phyloP scores from a whole-genome alignment of 768 basidiomycete genomes.

The Mycena capillaripes region DNA sequence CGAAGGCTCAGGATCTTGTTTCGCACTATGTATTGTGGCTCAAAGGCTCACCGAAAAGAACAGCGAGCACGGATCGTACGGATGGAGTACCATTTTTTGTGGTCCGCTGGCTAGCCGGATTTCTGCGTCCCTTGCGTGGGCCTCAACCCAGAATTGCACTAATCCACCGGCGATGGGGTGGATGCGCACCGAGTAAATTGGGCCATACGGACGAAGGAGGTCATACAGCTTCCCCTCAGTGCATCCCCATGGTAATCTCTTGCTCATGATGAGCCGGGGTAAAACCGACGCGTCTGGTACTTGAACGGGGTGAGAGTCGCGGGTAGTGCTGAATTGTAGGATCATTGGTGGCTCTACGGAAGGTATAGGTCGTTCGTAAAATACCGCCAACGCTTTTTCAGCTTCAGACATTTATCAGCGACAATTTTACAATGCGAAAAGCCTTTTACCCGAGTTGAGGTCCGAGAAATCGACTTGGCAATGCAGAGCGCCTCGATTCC shows the following conservation, averaged over 20 bases:
- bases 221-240: neutral
- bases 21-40: too few relatives aligned
- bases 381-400: constrained; percentile 1
- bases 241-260: neutral
- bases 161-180: constrained; percentile 4
- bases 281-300: neutral
- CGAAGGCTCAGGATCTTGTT: neutral
- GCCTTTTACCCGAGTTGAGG: neutral
- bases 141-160: constrained; percentile 32
- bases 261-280: neutral
- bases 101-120: neutral
- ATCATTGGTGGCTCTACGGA: neutral
- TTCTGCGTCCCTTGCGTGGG: constrained; percentile 31
- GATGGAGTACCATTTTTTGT: constrained; percentile 5
- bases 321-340: neutral
- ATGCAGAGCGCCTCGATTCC: neutral
- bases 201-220: constrained; percentile 10
- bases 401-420: neutral
- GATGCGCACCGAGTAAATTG: neutral
- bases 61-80: constrained; percentile 34
- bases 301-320: neutral
- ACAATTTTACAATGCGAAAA: neutral
- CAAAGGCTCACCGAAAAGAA: constrained; percentile 32
- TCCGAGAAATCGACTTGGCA: neutral
- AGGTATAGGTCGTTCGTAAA: neutral